These are phyloP conservation scores for Schoenoplectus tabernaemontani DNA, from an alignment of 202 grass and related monocot species.

Conservation along the genomic window DNA sequence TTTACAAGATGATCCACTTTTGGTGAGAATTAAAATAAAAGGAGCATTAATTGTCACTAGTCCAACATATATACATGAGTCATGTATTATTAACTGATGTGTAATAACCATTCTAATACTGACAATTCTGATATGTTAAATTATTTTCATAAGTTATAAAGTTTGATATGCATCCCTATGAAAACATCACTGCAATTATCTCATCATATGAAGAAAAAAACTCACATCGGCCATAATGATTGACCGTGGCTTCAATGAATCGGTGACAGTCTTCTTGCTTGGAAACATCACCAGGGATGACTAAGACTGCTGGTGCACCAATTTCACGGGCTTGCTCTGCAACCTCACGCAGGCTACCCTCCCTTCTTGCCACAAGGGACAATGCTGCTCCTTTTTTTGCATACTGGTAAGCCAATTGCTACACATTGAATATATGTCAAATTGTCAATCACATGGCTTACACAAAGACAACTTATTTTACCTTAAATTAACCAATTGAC, in stretches of 20 bases:
- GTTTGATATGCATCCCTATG: neutral
- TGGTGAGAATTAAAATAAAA: neutral
- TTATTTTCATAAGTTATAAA: neutral
- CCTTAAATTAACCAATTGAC: neutral
- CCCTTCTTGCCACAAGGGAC: slow-evolving; percentile 54
- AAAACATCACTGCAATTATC: neutral
- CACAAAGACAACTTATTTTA: neutral
- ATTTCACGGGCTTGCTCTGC: slow-evolving; percentile 40
- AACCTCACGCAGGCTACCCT: slow-evolving; percentile 46
- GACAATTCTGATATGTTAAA: neutral
- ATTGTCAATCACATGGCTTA: neutral
- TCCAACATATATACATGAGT: neutral
- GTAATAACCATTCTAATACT: neutral
- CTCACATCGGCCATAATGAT: slow-evolving; percentile 49
- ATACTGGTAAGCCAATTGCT: slow-evolving; percentile 73
- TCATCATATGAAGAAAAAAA: neutral
- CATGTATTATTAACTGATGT: neutral
- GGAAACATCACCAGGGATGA: slow-evolving; percentile 44
- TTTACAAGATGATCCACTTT: slow-evolving; percentile 88
- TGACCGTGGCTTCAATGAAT: slow-evolving; percentile 38
- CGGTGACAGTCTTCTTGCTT: slow-evolving; percentile 46
- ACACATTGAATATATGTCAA: neutral
- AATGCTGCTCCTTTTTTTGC: slow-evolving; percentile 43
- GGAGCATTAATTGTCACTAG: neutral
- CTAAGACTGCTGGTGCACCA: slow-evolving; percentile 40